Conservation (phyloP, 1,284 basidiomycete genomes). For the Chiua sp. region DNA sequence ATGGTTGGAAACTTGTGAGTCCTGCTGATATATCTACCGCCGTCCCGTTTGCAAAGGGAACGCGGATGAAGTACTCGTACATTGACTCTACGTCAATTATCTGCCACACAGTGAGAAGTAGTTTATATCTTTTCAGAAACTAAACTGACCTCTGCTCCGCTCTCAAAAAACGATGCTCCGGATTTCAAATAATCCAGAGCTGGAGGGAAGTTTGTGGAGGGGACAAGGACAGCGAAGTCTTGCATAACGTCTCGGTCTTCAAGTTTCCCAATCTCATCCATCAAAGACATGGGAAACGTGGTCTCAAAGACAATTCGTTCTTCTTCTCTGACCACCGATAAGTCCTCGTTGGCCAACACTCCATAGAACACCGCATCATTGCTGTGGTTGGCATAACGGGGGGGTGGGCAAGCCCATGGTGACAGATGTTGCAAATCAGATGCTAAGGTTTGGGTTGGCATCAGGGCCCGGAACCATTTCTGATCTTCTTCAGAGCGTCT, state of each 20-base stretch:
- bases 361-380: not conserved
- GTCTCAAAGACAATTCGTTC: slow-evolving; percentile 19
- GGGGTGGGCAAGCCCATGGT: not conserved
- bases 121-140: not conserved
- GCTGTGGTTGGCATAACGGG: not conserved
- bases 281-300: slow-evolving; percentile 3
- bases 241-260: not conserved
- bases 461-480: not conserved
- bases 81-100: slow-evolving; percentile 7
- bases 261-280: not conserved
- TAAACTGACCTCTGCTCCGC: not conserved
- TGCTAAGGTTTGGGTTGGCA: not conserved
- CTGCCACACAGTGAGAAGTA: not conserved
- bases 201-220: slow-evolving; percentile 14
- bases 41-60: slow-evolving; percentile 13
- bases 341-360: not conserved
- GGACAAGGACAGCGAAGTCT: slow-evolving; percentile 11
- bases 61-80: slow-evolving; percentile 15
- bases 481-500: slow-evolving; percentile 3
- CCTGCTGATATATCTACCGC: slow-evolving; percentile 11
- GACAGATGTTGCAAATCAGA: not conserved
- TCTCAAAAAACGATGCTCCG: not conserved
- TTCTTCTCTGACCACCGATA: slow-evolving; percentile 18
- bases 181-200: slow-evolving; percentile 1
- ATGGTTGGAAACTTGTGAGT: slow-evolving; percentile 19